Conservation (phyloP, 805 yeast genomes). For the Ogataea pignaliae region DNA sequence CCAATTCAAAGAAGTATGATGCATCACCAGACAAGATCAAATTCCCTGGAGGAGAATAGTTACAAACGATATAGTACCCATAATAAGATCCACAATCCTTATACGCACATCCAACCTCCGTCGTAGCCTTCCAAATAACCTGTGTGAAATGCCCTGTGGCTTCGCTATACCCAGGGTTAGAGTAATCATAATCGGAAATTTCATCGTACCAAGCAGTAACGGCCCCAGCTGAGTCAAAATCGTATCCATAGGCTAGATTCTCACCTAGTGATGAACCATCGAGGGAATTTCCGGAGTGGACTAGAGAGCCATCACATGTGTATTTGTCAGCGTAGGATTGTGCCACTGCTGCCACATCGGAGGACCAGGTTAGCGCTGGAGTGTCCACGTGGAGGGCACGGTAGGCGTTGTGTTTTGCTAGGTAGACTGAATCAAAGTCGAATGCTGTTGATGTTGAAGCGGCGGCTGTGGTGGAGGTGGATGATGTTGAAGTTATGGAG, state of each 20-base stretch:
- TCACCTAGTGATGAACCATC: slow-evolving; percentile 58
- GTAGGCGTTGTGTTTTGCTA: slow-evolving; percentile 57
- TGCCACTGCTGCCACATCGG: slow-evolving; percentile 50
- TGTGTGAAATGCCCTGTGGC: slow-evolving; percentile 80
- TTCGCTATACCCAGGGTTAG: slow-evolving; percentile 41
- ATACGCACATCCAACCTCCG: slow-evolving; percentile 67
- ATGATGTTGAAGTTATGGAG: slow-evolving; percentile 21
- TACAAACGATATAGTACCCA: slow-evolving; percentile 64
- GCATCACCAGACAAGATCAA: slow-evolving; percentile 39
- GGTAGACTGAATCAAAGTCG: slow-evolving; percentile 40
- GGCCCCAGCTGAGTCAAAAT: slow-evolving; percentile 43
- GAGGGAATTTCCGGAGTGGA: slow-evolving; percentile 56
- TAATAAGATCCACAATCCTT: slow-evolving; percentile 46
- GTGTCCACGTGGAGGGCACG: slow-evolving; percentile 49
- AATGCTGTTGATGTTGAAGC: slow-evolving; percentile 17
- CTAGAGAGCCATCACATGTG: slow-evolving; percentile 51
- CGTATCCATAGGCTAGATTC: slow-evolving; percentile 73
- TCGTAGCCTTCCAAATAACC: slow-evolving; percentile 64
- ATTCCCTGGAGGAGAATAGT: slow-evolving; percentile 74
- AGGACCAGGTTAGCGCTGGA: slow-evolving; percentile 51
- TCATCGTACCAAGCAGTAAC: slow-evolving; percentile 78
- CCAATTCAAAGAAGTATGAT: slow-evolving; percentile 18
- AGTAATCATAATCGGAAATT: slow-evolving; percentile 46
- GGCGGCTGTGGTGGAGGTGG: slow-evolving; percentile 18
- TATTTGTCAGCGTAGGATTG: slow-evolving; percentile 50